Base-by-base conservation (phyloP, 129 eudicot species). In the Deinandra increscens region DNA sequence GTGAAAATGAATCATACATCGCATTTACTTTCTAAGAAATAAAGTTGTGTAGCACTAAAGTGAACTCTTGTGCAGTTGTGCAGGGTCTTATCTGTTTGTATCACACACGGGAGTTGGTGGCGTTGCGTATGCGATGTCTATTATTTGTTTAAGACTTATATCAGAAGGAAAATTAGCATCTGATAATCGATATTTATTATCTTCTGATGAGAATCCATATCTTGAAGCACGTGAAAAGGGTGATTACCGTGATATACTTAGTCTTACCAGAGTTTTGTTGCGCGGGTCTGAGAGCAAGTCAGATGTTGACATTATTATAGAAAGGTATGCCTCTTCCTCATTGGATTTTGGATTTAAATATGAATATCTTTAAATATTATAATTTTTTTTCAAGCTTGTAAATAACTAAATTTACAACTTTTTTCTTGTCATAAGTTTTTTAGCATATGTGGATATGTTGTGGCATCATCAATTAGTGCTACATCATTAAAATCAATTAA, bases 41-140 rank as follows among this genome's bases (percentile, higher is more conserved):
- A 22, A 64, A 9, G 8, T 64, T 53, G 60, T 60, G 33, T n/a
- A 31, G 65, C 66, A 60, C 76, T 60, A 67, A 67, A 50, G 10
- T 23, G 17, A 15, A 41, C 60, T 49, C 62, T 73, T 64, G 36
- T 58, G 77, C 94, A 92, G 96, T 60, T 75, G 84, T 81, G 90
- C 96, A 77, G 96, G 91, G 55, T 83, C 90, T 61, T 93, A 93
- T 80, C 86, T 93, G 31, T 89, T 86, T 78, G 95, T 93, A 62
- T 93, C 98, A 29, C 96, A 89, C 81, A 93, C 96, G 53, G 98
- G 98, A 78, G 84, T 93, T 81, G 98, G 98, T 60, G 96, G 98
- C 61, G 92, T 93, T 79, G 84, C 96, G 2, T 93, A 89, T 84
- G 96, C 98, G 34, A 93, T 93, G 98, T 88, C 95, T 58, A 93